phyloP scores from a whole-genome alignment of 2,329 filamentous ascomycete genomes.

The Chaetothyriales sp. region DNA sequence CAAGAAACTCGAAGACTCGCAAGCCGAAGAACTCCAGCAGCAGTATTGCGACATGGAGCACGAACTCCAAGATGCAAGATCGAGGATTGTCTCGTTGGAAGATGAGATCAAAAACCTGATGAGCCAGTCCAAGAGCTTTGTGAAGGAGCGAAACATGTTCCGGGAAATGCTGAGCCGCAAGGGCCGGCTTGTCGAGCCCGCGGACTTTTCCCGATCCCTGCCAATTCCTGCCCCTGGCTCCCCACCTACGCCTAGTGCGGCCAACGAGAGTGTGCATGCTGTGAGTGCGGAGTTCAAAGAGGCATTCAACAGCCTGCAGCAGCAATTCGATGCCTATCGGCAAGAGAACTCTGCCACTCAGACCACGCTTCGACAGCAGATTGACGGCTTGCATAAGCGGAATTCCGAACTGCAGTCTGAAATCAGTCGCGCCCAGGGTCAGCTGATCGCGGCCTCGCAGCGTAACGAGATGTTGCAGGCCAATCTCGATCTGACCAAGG shows the following conservation, averaged over 20 bases:
- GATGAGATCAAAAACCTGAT: conserved; percentile 76
- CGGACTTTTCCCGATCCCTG: conserved; percentile 58
- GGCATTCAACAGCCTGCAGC: conserved; percentile 73
- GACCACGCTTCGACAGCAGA: conserved; percentile 69
- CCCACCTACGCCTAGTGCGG: conserved; percentile 37
- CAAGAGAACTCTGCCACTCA: conserved; percentile 73
- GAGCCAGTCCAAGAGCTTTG: conserved; percentile 78
- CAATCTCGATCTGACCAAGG: conserved; percentile 72
- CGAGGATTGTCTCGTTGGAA: conserved; percentile 62
- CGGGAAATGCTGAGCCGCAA: conserved; percentile 77
- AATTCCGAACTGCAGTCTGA: conserved; percentile 73
- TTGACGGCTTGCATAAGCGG: conserved; percentile 66
- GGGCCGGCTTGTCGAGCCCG: conserved; percentile 52
- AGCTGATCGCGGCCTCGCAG: conserved; percentile 67
- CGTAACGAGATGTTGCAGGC: conserved; percentile 79
- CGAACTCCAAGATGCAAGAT: conserved; percentile 47
- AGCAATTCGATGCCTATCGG: conserved; percentile 78
- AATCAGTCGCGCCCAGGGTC: conserved; percentile 63
- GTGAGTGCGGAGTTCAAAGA: conserved; percentile 52
- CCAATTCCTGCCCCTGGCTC: conserved; percentile 35
- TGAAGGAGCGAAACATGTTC: conserved; percentile 95
- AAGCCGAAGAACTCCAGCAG: conserved; percentile 51
- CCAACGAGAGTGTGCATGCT: conserved; percentile 35
- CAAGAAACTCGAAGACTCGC: conserved; percentile 80
- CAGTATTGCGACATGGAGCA: conserved; percentile 46